Evolutionary conservation across 129 eudicot species (phyloP), one percentile per base, ranked within the genome.

Genomic region (Arctium minus): DNA sequence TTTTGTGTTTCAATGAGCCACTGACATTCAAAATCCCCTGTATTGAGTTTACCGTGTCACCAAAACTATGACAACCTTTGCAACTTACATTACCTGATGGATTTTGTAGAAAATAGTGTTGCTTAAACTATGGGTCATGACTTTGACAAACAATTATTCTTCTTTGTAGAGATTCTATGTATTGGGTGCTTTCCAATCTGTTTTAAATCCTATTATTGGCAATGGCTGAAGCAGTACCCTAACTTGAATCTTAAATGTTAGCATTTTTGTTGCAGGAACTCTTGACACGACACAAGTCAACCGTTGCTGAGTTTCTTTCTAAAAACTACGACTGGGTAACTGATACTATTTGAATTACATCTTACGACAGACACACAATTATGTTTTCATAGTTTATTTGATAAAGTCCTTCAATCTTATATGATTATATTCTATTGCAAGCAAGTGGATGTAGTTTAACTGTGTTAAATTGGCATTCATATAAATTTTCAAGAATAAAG

Each of bases 271-370:
- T 89, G 79, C 92, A 95, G 98, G 98, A 95, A 84, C 92, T 92
- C 62, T 83, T 93, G 90, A 95, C 98, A 1, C 90, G 98, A 88
- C 98, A 95, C 83, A 95, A 95, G 79, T 95, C 98, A 73, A 95
- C 98, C 2, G 97, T 95, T 11, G 97, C 97, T 72, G 97, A 92
- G 75, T 95, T 95, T 88, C 97, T 95, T 75, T 84, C 98, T 62
- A 92, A 89, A 81, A 92, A 95, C 84, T 95, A 95, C 84, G 98
- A 95, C 29, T 95, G 98, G 98, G 98, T 95, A 89, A 80, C 88
- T 83, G n/a, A 44, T 81, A 46, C 30, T 11, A 64, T 77, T 18
- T 44, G 29, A 60, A 60, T 56, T 53, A 53, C 65, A 53, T 53
- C 65, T 53, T 53, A 15, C n/a, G 2, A 48, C 22, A 15, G 6